Evolutionary conservation across 352 stramenopile species (phyloP).

Genomic region (Globisporangium nunn): DNA sequence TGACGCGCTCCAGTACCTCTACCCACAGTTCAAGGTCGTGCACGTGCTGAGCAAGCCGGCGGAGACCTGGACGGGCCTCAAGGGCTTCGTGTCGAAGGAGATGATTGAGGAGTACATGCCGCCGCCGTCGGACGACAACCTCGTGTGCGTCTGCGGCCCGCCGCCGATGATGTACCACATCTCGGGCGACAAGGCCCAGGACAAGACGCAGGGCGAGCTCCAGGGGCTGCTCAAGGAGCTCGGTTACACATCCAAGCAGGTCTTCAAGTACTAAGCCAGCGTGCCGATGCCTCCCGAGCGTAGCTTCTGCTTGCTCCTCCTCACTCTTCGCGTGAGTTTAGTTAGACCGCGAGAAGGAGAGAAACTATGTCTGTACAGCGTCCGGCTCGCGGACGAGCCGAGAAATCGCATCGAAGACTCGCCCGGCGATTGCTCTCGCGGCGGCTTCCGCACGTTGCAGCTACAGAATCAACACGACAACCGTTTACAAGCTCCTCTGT

Average conservation of each 20-base stretch:
- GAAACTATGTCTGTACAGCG: not conserved
- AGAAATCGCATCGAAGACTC: conserved; percentile 10
- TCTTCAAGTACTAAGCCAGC: conserved; percentile 76
- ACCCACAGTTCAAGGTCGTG: conserved; percentile 72
- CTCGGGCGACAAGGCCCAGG: conserved; percentile 82
- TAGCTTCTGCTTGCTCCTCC: not conserved
- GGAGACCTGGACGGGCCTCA: conserved; percentile 55
- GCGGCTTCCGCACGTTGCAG: no score
- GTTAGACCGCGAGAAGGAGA: not conserved
- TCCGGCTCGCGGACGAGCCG: not conserved
- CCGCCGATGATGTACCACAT: conserved; percentile 88
- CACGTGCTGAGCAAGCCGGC: conserved; percentile 70
- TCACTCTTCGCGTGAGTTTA: not conserved
- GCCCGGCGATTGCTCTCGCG: no score
- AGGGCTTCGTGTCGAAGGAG: conserved; percentile 75
- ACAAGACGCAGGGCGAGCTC: conserved; percentile 80
- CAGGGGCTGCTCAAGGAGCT: conserved; percentile 82
- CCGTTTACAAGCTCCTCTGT: not conserved
- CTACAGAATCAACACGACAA: not conserved
- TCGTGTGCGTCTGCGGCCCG: conserved; percentile 87
- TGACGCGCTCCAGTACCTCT: conserved; percentile 73
- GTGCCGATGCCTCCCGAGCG: not conserved
- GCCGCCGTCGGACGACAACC: conserved; percentile 58
- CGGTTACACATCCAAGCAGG: conserved; percentile 68
- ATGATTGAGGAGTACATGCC: conserved; percentile 84